These are phyloP conservation scores for Rosa persica DNA, from an alignment of 306 rosid genomes.

Conservation along the genomic window DNA sequence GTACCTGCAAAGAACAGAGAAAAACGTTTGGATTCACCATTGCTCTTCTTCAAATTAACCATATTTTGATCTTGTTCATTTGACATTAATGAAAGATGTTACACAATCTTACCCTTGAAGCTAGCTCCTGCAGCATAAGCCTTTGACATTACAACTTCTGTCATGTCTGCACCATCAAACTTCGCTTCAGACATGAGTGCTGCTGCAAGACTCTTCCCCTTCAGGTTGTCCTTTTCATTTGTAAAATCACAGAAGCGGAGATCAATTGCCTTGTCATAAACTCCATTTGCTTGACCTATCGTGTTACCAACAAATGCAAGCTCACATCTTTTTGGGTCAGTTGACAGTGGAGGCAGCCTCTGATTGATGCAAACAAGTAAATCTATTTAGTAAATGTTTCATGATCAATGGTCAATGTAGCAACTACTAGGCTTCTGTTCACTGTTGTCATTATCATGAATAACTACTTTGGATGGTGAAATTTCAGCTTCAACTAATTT, in stretches of 20 bases:
- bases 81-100: not conserved
- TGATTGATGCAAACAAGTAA: conserved; percentile 31
- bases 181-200: conserved; percentile 96
- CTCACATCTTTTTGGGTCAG: conserved; percentile 83
- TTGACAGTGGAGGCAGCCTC: conserved; percentile 95
- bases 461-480: not conserved
- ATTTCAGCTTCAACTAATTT: not conserved
- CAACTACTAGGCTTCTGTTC: not conserved
- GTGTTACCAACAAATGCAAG: conserved; percentile 90
- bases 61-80: not conserved
- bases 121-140: conserved; percentile 91
- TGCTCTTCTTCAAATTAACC: not conserved
- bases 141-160: conserved; percentile 96
- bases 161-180: conserved; percentile 97
- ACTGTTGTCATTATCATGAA: not conserved
- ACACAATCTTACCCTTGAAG: conserved; percentile 65
- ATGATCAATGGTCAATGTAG: not conserved
- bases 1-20: conserved; percentile 49
- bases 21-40: not conserved
- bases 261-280: conserved; percentile 88
- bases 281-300: conserved; percentile 95
- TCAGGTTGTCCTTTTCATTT: conserved; percentile 73
- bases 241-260: conserved; percentile 88
- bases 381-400: not conserved
- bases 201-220: conserved; percentile 89